phyloP scores from a whole-genome alignment of 805 yeast genomes.

The Phaffomyces antillensis region DNA sequence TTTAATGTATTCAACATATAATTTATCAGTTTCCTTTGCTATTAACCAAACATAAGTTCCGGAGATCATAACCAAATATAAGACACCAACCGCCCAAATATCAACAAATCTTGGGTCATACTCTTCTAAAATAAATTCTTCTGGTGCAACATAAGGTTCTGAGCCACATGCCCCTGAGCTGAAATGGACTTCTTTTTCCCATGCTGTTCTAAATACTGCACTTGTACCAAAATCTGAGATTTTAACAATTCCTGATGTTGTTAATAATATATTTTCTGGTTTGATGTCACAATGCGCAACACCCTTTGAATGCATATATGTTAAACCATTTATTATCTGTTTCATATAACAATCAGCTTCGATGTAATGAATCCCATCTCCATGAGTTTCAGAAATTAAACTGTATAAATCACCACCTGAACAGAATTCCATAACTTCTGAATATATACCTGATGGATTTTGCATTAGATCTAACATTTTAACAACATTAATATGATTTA shows the following conservation, averaged over 20 bases:
- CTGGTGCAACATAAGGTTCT: slow-evolving; percentile 90
- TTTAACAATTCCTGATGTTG: slow-evolving; percentile 57
- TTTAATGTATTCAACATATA: slow-evolving; percentile 37
- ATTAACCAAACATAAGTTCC: slow-evolving; percentile 87
- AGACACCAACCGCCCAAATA: slow-evolving; percentile 83
- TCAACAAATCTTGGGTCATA: slow-evolving; percentile 80
- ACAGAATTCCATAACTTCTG: slow-evolving; percentile 94
- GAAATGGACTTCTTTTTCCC: slow-evolving; percentile 70
- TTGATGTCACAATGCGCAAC: slow-evolving; percentile 92
- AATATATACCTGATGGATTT: slow-evolving; percentile 62
- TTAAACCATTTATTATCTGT: slow-evolving; percentile 75
- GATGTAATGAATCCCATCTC: slow-evolving; percentile 44
- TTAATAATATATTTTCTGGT: slow-evolving; percentile 76
- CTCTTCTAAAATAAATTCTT: slow-evolving; percentile 52
- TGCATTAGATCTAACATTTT: slow-evolving; percentile 76
- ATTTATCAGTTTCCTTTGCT: slow-evolving; percentile 51
- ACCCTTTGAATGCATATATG: slow-evolving; percentile 84
- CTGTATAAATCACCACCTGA: slow-evolving; percentile 79
- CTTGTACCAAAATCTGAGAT: slow-evolving; percentile 88
- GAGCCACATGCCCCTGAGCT: slow-evolving; percentile 79
- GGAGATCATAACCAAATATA: slow-evolving; percentile 71
- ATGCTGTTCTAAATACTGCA: slow-evolving; percentile 83
- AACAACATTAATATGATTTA: slow-evolving; percentile 69
- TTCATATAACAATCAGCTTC: slow-evolving; percentile 90
- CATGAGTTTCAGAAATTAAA: slow-evolving; percentile 43